Evolutionary conservation across 305 asterid genomes (phyloP), one percentile per base, ranked within the genome.

Genomic region (Striga hermonthica): DNA sequence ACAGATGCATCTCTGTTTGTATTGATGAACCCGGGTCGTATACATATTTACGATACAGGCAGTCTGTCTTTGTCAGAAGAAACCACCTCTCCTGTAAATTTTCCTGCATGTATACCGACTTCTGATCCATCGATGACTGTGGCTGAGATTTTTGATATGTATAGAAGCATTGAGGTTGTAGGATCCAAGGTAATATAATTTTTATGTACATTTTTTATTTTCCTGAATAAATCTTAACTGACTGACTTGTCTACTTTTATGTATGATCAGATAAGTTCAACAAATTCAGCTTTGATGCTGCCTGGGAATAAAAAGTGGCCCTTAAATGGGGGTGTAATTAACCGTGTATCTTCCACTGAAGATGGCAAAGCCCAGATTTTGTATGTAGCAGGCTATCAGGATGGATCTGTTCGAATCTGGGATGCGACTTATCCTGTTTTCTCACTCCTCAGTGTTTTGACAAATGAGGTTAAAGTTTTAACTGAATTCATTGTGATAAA

Each of bases 321-420:
- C 77, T 70, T 92, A 77, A 76, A 93, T 52, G 98, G 98, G 67
- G 98, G 97, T 45, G 75, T 89, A 47, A 70, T 69, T 70, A 82
- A 84, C 78, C 86, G 83, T 74, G 60, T 81, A 67, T 71, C 84
- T 60, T 68, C 68, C 69, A 79, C 72, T 38, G 80, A 78, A 69
- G 84, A 80, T 69, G 79, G 59, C 77, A 72, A 58, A 80, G 79
- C 80, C 48, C 78, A 39, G 67, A 83, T 86, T 75, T 53, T 92
- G 69, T 92, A 81, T 66, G 76, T 83, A 63, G 88, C 86, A 43
- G 98, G 98, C 61, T 92, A 87, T 79, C 83, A 79, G 69, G 93
- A 92, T 79, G 98, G 96, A 75, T 92, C 97, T 69, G 82, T 87
- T 69, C 86, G 83, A 69, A 77, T 92, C 69, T 92, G 97, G 98